phyloP scores from a whole-genome alignment of 805 yeast genomes.

The Alloascoidea africana region DNA sequence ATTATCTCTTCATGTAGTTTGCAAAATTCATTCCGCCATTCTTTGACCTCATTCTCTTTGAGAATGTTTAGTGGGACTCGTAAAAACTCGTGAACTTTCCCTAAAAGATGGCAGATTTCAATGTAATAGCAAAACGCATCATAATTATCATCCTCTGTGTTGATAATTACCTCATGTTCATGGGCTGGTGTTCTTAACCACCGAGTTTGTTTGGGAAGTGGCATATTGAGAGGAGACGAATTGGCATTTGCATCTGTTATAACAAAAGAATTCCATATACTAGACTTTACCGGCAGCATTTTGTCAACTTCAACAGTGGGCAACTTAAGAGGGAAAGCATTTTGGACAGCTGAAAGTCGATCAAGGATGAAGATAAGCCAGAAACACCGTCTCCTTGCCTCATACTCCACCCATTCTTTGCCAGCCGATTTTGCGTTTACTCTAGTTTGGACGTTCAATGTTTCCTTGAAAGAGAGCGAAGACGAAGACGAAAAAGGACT shows the following conservation, averaged over 20 bases:
- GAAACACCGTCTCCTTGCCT: conserved; percentile 11
- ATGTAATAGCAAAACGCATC: conserved; percentile 10
- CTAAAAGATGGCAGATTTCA: conserved; percentile 9
- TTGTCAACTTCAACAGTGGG: conserved; percentile 10
- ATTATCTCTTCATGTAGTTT: conserved; percentile 9
- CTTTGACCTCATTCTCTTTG: conserved; percentile 10
- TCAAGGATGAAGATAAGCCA: conserved; percentile 13
- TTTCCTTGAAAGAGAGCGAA: neutral
- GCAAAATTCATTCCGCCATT: conserved; percentile 12
- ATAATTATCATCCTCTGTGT: conserved; percentile 2
- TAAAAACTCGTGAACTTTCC: conserved; percentile 12
- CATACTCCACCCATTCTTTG: conserved; percentile 8
- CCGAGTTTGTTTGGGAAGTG: too few relatives aligned
- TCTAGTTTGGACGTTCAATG: too few relatives aligned
- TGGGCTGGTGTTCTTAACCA: conserved; percentile 5
- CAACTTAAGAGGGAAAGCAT: conserved; percentile 12
- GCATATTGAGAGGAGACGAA: conserved; percentile 3
- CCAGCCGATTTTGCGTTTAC: too few relatives aligned
- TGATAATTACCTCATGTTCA: conserved; percentile 3
- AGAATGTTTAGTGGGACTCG: conserved; percentile 10
- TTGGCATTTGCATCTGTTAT: conserved; percentile 2
- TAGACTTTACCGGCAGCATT: conserved; percentile 8
- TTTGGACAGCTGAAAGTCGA: conserved; percentile 10
- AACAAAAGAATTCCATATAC: too few relatives aligned
- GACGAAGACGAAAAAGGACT: neutral